Evolutionary conservation across 2,329 filamentous ascomycete genomes (phyloP).

Genomic region (Phyllosticta citriasiana): DNA sequence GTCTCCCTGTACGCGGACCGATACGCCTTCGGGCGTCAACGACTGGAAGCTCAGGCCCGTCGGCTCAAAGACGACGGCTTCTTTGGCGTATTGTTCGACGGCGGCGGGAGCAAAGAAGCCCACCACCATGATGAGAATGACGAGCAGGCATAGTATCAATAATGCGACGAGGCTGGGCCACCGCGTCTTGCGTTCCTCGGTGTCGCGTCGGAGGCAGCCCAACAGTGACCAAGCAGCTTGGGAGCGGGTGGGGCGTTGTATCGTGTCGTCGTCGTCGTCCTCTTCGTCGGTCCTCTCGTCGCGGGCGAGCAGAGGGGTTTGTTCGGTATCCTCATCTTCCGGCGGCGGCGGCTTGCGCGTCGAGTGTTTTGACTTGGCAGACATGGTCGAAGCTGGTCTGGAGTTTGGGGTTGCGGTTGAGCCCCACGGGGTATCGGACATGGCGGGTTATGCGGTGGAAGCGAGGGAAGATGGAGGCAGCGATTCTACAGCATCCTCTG

Average conservation of each 20-base stretch:
- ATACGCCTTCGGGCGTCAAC: conserved; percentile 68
- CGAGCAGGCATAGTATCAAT: conserved; percentile 49
- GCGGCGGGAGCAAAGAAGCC: conserved; percentile 74
- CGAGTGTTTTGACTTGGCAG: conserved; percentile 25
- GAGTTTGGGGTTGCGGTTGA: conserved; percentile 27
- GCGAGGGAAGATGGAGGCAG: not conserved
- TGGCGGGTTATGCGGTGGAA: conserved; percentile 12
- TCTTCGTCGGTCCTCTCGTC: conserved; percentile 16
- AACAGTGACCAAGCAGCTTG: conserved; percentile 28
- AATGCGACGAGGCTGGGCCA: conserved; percentile 78
- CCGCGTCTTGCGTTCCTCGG: conserved; percentile 34
- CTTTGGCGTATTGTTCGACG: conserved; percentile 76
- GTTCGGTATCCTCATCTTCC: conserved; percentile 20
- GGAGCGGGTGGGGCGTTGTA: conserved; percentile 14
- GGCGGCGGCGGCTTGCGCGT: conserved; percentile 6
- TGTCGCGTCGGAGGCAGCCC: conserved; percentile 22
- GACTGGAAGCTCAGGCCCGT: conserved; percentile 77
- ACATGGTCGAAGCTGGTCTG: conserved; percentile 28
- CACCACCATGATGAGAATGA: conserved; percentile 61
- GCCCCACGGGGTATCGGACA: conserved; percentile 27
- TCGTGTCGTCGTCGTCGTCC: conserved; percentile 15
- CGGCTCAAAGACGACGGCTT: conserved; percentile 72
- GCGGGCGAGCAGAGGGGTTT: conserved; percentile 30
- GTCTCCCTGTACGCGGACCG: conserved; percentile 69
- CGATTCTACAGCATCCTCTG: not conserved